Percentiles rank a stretch among this genome's conserved stretches.
Evolutionary conservation across 2,329 filamentous ascomycete genomes (phyloP).

Genomic region (Leptosphaerulina australis): DNA sequence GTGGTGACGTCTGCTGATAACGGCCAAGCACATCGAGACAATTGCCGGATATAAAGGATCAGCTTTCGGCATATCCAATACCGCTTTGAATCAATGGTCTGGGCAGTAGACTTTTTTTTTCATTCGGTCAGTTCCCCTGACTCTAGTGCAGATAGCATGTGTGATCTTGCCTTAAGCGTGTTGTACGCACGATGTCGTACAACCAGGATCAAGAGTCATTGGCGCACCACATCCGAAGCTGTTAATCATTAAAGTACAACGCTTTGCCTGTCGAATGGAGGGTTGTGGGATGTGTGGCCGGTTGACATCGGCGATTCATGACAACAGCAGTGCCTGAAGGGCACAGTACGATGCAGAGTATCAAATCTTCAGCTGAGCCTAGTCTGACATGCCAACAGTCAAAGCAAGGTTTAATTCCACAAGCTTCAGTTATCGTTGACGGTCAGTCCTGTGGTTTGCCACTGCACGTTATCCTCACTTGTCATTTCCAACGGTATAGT

Average conservation of each 20-base stretch:
- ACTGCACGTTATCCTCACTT: not conserved
- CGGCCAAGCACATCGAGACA: not conserved
- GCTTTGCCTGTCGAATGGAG: not conserved
- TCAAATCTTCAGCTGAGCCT: not conserved
- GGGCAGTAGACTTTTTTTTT: not conserved
- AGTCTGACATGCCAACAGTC: not conserved
- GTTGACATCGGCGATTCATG: not conserved
- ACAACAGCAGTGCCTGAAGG: not conserved
- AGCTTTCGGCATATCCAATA: not conserved
- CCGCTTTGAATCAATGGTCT: not conserved
- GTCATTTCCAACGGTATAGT: not conserved
- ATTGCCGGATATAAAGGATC: not conserved
- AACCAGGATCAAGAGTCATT: slow-evolving; percentile 1
- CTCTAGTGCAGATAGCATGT: not conserved
- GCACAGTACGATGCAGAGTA: not conserved
- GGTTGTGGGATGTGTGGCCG: not conserved
- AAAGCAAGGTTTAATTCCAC: not conserved
- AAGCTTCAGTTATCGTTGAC: not conserved
- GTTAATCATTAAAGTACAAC: not conserved
- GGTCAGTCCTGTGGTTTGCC: not conserved
- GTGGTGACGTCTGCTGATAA: not conserved
- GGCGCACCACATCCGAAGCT: not conserved
- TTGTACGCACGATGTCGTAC: slow-evolving; percentile 3
- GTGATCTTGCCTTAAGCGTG: not conserved
- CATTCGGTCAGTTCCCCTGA: not conserved